Base-by-base conservation (phyloP, 2,329 filamentous ascomycete genomes). In the Arthrinium phaeospermum region DNA sequence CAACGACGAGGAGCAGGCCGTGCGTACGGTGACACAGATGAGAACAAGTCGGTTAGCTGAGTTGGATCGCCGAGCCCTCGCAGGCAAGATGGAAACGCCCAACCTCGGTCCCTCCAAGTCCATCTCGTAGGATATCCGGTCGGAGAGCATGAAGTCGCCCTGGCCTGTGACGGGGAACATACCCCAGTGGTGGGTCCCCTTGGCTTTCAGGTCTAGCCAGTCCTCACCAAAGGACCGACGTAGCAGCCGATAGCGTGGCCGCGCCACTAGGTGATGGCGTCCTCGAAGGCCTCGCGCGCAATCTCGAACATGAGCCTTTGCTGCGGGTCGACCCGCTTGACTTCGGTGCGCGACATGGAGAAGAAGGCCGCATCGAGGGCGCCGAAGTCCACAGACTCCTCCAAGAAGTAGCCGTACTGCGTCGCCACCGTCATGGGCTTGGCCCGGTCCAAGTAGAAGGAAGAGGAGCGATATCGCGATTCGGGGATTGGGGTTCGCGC, bases 291-390 rank as follows among this genome's bases (percentile, higher is more conserved):
- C 70, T 86, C 84, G 67, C 82, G 84, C 13, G 79, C 78, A 0
- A 83, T 80, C 69, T 86, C 82, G 5, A 84, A 77, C 24, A 83
- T 74, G 71, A 80, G 79, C 44, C 22, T 34, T 27, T 70, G 70
- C 68, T 85, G 83, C 0, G 84, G 84, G 67, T 86, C 84, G 72
- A 85, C 80, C 34, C 75, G 77, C 67, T 78, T 76, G n/a, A 82
- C 82, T 73, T 86, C 84, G 22, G 77, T 74, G 1, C 80, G 78
- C 1, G 76, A 79, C 53, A 85, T 83, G 53, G 78, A 76, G 75
- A 86, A 86, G 75, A 86, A 84, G 3, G 74, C 79, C 49, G 74
- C 73, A 45, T 79, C 78, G 70, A 79, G 78, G 27, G 76, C 73
- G 12, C 75, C 73, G 0, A 77, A 69, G 4, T 73, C 70, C 34